A percentile compares a stretch with the other conserved stretches of the same genome.
Evolutionary conservation across 495 filamentous ascomycete species (phyloP).

Genomic region (Margaritispora aquatica): DNA sequence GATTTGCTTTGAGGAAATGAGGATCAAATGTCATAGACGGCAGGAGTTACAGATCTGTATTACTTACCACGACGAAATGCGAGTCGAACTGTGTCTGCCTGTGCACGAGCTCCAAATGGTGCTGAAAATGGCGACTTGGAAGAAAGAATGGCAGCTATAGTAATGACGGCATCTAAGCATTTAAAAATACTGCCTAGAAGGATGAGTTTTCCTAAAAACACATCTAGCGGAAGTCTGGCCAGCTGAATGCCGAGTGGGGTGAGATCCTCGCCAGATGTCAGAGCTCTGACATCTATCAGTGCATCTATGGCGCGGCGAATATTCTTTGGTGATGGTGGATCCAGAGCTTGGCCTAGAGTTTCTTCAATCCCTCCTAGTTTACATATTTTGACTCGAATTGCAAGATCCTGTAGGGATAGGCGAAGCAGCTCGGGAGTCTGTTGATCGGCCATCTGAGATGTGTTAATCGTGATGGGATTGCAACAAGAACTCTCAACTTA

Average conservation of each 20-base stretch:
- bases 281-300: constrained; percentile 84
- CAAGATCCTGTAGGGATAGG: constrained; percentile 86
- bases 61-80: constrained; percentile 62
- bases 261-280: constrained; percentile 73
- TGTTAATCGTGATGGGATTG: not conserved
- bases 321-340: constrained; percentile 85
- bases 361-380: constrained; percentile 88
- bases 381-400: constrained; percentile 95
- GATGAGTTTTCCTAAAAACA: constrained; percentile 89
- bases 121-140: constrained; percentile 91
- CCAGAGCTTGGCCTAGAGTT: constrained; percentile 81
- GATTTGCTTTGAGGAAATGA: no score
- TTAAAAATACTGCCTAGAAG: constrained; percentile 78
- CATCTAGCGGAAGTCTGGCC: constrained; percentile 83
- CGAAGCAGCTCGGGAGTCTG: constrained; percentile 95
- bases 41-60: not conserved
- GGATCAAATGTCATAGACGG: constrained; percentile 17
- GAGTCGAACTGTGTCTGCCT: constrained; percentile 69
- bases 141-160: constrained; percentile 85
- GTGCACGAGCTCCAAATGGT: constrained; percentile 71
- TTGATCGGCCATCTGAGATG: constrained; percentile 62
- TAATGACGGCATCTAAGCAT: constrained; percentile 83
- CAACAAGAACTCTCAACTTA: constrained; percentile 1
- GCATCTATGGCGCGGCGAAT: constrained; percentile 88
- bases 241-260: constrained; percentile 83